phyloP scores from a whole-genome alignment of 2,329 filamentous ascomycete species.

The Mycosphaerella arachidis region DNA sequence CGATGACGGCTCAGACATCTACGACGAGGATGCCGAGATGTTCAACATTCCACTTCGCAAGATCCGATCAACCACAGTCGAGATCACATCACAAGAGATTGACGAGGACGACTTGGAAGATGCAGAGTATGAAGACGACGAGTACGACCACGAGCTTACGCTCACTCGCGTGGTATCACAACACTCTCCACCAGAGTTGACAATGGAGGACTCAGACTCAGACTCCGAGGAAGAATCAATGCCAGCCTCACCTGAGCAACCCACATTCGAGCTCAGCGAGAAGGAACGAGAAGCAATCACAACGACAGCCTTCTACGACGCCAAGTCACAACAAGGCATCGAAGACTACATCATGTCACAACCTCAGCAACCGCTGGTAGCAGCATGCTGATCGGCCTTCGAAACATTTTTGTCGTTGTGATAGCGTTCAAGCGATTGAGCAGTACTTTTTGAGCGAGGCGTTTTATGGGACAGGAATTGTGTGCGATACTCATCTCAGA shows the following conservation, averaged over 20 bases:
- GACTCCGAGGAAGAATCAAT: conserved; percentile 46
- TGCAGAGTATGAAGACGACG: conserved; percentile 45
- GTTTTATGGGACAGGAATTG: conserved; percentile 16
- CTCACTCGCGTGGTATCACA: conserved; percentile 43
- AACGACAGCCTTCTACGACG: conserved; percentile 43
- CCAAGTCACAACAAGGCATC: conserved; percentile 24
- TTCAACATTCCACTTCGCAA: conserved; percentile 35
- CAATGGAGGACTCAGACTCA: conserved; percentile 40
- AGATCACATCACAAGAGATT: conserved; percentile 42
- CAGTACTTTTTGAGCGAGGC: conserved; percentile 13
- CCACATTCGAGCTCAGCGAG: conserved; percentile 43
- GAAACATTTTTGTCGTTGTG: conserved; percentile 17
- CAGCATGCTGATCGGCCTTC: conserved; percentile 37
- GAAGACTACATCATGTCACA: conserved; percentile 34
- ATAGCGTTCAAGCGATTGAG: conserved; percentile 26
- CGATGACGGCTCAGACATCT: conserved; percentile 52
- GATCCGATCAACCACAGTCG: conserved; percentile 38
- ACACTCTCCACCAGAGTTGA: conserved; percentile 47
- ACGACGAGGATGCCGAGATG: conserved; percentile 49
- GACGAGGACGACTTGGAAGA: conserved; percentile 36
- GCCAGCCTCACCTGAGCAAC: conserved; percentile 44
- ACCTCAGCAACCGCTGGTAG: conserved; percentile 37
- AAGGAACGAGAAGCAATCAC: conserved; percentile 44
- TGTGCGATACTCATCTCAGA: conserved; percentile 22
- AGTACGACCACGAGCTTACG: conserved; percentile 41